Base-by-base conservation (phyloP, 179 eudicot species). In the Amaranthus tricolor region DNA sequence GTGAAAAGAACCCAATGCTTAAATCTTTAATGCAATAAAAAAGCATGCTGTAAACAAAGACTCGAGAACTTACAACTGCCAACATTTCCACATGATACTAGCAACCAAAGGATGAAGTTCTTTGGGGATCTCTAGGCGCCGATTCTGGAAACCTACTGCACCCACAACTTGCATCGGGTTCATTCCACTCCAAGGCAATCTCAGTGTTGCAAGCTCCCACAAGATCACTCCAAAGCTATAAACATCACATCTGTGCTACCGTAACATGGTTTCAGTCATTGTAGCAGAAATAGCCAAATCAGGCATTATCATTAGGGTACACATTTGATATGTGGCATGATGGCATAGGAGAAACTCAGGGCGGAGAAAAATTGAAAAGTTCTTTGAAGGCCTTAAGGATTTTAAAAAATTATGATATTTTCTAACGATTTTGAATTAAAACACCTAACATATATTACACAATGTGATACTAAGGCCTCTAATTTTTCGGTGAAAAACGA, bases 81-180 rank as follows among this genome's bases (percentile, higher is more conserved):
- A 95, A 69, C 99, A 95, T 83, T 95, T 93, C 93, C 85, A 86
- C 71, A 95, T 95, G 55, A 95, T 93, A 75, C 96, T 86, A 53
- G 83, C 97, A 9, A 93, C 99, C 57, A 93, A 77, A 31, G 98
- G 98, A 83, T 96, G 97, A 71, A 96, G 78, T 82, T 96, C 97
- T 82, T 91, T 93, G 62, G 99, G 91, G 71, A 96, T 89, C 49
- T 96, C 99, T 51, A 93, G 97, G 44, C 96, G 94, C 0, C 90
- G 92, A 80, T 89, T 93, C 79, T 96, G 99, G 87, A 96, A 96
- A 58, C 99, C 99, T 58, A 96, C 99, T 5, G 99, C 99, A 48
- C 99, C 99, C 21, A 96, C 99, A 57, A 96, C 99, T 85, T 96
- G 99, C 99, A 96, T 93, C 5, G 99, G 98, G 78, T 96, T 96